Conservation (phyloP, 129 eudicot species). For the Tanacetum coccineum region DNA sequence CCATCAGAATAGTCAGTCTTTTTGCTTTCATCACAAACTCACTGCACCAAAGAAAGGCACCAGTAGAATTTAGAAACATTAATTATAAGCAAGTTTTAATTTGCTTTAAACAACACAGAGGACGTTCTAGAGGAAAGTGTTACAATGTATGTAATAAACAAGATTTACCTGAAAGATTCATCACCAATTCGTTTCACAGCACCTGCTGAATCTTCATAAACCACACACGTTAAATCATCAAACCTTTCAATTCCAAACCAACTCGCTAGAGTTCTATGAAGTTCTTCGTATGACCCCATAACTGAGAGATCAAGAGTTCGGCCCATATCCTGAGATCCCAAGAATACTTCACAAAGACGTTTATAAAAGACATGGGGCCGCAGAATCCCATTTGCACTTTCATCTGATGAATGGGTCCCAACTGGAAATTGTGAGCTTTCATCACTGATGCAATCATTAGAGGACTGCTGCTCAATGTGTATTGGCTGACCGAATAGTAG, state of each 20-base stretch:
- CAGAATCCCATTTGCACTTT: slow-evolving; percentile 15
- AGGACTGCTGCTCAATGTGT: slow-evolving; percentile 66
- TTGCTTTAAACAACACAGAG: neutral
- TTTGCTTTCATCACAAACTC: slow-evolving; percentile 48
- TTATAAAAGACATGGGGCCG: slow-evolving; percentile 31
- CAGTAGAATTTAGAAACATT: neutral
- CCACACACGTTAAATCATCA: slow-evolving; percentile 39
- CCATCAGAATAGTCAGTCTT: slow-evolving; percentile 52
- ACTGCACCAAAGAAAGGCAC: slow-evolving; percentile 32
- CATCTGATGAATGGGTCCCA: slow-evolving; percentile 26
- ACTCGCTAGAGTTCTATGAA: slow-evolving; percentile 39
- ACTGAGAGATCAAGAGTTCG: slow-evolving; percentile 66
- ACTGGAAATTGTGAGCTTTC: slow-evolving; percentile 19
- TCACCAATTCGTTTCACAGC: slow-evolving; percentile 54
- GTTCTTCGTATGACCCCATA: slow-evolving; percentile 64
- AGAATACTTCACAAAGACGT: slow-evolving; percentile 55
- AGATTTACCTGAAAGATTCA: slow-evolving; percentile 61
- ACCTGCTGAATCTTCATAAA: slow-evolving; percentile 54
- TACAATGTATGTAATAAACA: neutral
- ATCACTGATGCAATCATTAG: slow-evolving; percentile 32
- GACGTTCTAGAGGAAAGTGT: neutral
- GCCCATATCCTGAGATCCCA: slow-evolving; percentile 73
- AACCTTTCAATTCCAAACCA: slow-evolving; percentile 69
- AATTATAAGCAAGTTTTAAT: neutral
- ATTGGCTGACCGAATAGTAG: slow-evolving; percentile 82